Evolutionary conservation across 2,329 filamentous ascomycete species (phyloP).

Genomic region (Trichophyton verrucosum): DNA sequence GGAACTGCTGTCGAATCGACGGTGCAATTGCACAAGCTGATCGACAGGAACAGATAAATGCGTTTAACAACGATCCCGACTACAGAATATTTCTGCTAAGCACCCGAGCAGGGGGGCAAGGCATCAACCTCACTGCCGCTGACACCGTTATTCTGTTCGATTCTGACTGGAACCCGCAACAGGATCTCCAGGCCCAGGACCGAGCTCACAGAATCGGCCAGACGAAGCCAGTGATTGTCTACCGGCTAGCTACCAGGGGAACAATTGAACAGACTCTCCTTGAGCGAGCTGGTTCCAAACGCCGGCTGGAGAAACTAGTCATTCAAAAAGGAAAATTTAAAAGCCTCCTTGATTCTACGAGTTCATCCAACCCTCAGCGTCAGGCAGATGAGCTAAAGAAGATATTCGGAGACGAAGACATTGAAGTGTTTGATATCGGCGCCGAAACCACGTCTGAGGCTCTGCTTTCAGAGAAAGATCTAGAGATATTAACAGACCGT

Average conservation of each 20-base stretch:
- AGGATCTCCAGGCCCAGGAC: conserved; percentile 92
- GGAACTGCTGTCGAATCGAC: conserved; percentile 81
- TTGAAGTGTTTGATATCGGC: conserved; percentile 48
- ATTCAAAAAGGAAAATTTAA: conserved; percentile 86
- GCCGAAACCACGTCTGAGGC: conserved; percentile 33
- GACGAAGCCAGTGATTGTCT: conserved; percentile 81
- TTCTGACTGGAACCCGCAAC: conserved; percentile 89
- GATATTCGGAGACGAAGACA: conserved; percentile 60
- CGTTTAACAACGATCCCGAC: conserved; percentile 55
- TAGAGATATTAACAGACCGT: conserved; percentile 68
- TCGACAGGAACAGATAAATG: conserved; percentile 56
- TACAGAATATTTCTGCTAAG: conserved; percentile 74
- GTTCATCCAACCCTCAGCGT: conserved; percentile 31
- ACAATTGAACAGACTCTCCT: conserved; percentile 85
- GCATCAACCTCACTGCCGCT: conserved; percentile 97
- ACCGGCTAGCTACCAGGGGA: conserved; percentile 80
- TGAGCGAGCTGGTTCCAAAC: conserved; percentile 79
- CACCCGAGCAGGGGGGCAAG: conserved; percentile 88
- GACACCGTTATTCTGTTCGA: conserved; percentile 97
- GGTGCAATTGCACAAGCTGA: conserved; percentile 67
- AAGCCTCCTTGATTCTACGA: conserved; percentile 49
- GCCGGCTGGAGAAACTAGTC: conserved; percentile 81
- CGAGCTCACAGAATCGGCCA: conserved; percentile 92
- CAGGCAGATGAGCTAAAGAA: conserved; percentile 51
- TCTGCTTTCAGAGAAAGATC: conserved; percentile 60